Evolutionary conservation across 257 asterid genomes (phyloP).

Genomic region (Leptodermis oblonga): DNA sequence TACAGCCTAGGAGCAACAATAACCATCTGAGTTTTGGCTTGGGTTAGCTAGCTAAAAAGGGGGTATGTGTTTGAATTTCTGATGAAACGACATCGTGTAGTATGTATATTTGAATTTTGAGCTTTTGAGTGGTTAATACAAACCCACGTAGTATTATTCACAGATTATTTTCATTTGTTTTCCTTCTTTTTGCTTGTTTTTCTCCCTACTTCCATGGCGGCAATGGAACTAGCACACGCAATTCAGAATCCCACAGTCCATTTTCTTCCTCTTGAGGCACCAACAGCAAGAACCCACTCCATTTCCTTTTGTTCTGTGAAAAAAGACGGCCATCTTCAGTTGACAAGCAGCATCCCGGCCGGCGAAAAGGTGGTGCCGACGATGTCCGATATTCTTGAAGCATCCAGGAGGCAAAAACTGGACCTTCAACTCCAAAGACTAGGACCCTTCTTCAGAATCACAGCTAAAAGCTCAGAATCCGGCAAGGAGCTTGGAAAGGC

Average conservation of each 20-base stretch:
- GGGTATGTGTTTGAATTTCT: too few species aligned
- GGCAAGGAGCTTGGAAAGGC: constrained; percentile 61
- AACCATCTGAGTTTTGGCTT: neutral
- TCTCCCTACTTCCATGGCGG: neutral
- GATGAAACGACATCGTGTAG: neutral
- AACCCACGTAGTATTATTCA: constrained; percentile 5
- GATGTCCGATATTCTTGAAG: constrained; percentile 64
- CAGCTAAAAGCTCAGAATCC: constrained; percentile 49
- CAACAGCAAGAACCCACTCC: constrained; percentile 10
- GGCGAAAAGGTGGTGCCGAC: constrained; percentile 41
- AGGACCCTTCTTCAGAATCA: constrained; percentile 83
- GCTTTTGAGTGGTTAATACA: constrained; percentile 3
- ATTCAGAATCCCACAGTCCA: constrained; percentile 13
- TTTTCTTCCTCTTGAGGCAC: constrained; percentile 15
- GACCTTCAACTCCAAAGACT: constrained; percentile 51
- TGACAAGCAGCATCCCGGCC: neutral
- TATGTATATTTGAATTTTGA: neutral
- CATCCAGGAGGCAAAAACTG: constrained; percentile 72
- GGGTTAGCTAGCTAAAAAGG: too few species aligned
- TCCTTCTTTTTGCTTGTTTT: neutral
- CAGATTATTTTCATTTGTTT: neutral
- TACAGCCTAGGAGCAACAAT: too few species aligned
- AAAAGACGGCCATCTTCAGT: neutral
- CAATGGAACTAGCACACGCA: constrained; percentile 27
- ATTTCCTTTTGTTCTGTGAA: constrained; percentile 3